phyloP scores from a whole-genome alignment of 352 stramenopile species.

The Phytopythium ostracodes region DNA sequence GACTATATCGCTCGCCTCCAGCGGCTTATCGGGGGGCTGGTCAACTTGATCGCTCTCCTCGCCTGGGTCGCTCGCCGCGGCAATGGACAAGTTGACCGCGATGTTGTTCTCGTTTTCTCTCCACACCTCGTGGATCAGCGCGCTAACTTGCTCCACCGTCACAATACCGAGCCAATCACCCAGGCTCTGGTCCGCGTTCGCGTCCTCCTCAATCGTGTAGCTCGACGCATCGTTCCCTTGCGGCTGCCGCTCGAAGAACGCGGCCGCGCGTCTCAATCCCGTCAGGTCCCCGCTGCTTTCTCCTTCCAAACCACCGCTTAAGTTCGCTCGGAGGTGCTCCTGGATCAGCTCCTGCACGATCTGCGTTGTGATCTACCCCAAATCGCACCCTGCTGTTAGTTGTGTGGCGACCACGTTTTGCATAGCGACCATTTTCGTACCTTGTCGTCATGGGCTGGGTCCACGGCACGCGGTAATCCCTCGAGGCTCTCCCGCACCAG shows the following conservation, averaged over 20 bases:
- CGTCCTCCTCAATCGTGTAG: constrained; percentile 12
- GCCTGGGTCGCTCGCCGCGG: neutral
- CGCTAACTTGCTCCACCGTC: constrained; percentile 42
- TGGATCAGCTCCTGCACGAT: constrained; percentile 35
- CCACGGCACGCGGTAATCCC: constrained; percentile 15
- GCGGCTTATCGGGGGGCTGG: neutral
- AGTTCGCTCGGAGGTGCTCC: constrained; percentile 15
- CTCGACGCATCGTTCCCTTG: neutral
- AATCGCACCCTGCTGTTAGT: neutral
- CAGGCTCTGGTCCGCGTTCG: constrained; percentile 7
- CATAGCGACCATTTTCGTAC: neutral
- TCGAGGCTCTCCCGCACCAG: constrained; percentile 32
- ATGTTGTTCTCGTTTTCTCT: constrained; percentile 19
- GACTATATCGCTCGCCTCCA: too few species aligned
- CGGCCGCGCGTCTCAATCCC: constrained; percentile 28
- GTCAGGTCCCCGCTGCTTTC: constrained; percentile 20
- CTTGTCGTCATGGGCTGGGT: constrained; percentile 15
- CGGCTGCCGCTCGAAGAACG: constrained; percentile 29
- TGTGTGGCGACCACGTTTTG: neutral
- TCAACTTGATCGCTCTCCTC: neutral
- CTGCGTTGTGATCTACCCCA: constrained; percentile 5
- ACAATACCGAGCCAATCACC: constrained; percentile 31
- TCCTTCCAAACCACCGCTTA: neutral
- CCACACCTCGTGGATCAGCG: constrained; percentile 38
- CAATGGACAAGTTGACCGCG: neutral